phyloP scores from a whole-genome alignment of 1,139 yeast genomes.

The Ashbya aceris region DNA sequence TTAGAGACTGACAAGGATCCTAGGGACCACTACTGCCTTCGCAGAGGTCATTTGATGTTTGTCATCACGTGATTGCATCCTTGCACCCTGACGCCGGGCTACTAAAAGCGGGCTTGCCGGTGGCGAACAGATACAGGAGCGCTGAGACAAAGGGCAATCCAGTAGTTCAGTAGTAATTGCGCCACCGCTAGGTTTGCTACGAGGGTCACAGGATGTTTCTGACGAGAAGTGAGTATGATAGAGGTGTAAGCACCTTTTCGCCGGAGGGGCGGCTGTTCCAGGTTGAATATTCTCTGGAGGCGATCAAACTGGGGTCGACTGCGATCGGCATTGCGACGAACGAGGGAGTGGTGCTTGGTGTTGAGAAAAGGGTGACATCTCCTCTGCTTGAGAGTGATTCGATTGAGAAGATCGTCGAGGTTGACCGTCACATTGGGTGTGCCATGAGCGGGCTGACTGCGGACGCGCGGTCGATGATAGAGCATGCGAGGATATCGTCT shows the following conservation, averaged over 20 bases:
- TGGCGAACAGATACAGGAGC: too few relatives aligned
- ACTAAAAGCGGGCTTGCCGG: too few relatives aligned
- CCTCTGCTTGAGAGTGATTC: conserved; percentile 84
- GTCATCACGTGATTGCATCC: too few relatives aligned
- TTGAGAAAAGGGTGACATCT: conserved; percentile 94
- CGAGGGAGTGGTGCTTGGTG: conserved; percentile 93
- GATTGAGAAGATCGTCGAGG: conserved; percentile 92
- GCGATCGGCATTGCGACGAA: conserved; percentile 97
- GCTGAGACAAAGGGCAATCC: too few relatives aligned
- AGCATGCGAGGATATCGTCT: conserved; percentile 91
- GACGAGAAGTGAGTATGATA: conserved; percentile 97
- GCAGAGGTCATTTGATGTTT: too few relatives aligned
- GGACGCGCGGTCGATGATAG: conserved; percentile 97
- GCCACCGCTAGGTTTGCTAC: too few relatives aligned
- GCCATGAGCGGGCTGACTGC: conserved; percentile 99
- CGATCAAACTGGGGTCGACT: conserved; percentile 87
- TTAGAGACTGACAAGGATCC: too few relatives aligned
- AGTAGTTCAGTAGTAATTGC: too few relatives aligned
- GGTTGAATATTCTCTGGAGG: conserved; percentile 96
- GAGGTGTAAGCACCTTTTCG: conserved; percentile 97
- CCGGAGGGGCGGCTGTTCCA: conserved; percentile 98
- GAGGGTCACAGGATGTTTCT: conserved; percentile 55
- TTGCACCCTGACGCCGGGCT: too few relatives aligned
- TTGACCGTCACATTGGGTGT: conserved; percentile 91
- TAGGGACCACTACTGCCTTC: too few relatives aligned